A percentile compares a stretch with the other conserved stretches of the same genome.
phyloP scores from a whole-genome alignment of 1,139 yeast species.

The Diutina ranongensis region DNA sequence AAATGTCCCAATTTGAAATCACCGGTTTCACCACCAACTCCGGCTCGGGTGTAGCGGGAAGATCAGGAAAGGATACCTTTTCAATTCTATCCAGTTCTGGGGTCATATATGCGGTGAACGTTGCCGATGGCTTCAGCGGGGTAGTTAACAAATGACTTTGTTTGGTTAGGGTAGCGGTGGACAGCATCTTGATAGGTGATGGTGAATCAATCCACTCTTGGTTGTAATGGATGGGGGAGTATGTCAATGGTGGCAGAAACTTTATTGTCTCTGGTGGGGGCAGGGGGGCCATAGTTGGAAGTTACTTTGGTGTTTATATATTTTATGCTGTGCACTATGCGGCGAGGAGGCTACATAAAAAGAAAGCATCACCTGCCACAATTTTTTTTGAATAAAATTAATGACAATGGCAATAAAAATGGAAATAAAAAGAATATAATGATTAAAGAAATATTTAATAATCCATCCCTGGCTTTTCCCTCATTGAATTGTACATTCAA shows the following conservation, averaged over 20 bases:
- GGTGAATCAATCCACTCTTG: slow-evolving; percentile 6
- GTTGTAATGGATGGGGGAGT: slow-evolving; percentile 5
- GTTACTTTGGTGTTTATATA: not conserved
- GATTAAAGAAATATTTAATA: too few species aligned
- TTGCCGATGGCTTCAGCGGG: not conserved
- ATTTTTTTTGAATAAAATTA: too few species aligned
- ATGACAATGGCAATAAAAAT: not conserved
- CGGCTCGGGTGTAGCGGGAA: not conserved
- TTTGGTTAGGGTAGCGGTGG: slow-evolving; percentile 1
- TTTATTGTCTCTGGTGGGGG: not conserved
- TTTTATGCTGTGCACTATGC: not conserved
- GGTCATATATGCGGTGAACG: slow-evolving; percentile 4
- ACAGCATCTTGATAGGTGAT: slow-evolving; percentile 5
- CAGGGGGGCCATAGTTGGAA: slow-evolving; percentile 2
- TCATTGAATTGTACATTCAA: too few species aligned
- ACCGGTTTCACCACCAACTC: not conserved
- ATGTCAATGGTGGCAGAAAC: slow-evolving; percentile 2
- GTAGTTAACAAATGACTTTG: not conserved
- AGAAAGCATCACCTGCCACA: not conserved
- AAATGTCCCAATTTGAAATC: slow-evolving; percentile 23
- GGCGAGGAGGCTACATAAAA: not conserved
- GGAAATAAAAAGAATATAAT: too few species aligned
- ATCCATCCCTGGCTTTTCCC: too few species aligned
- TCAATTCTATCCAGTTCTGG: slow-evolving; percentile 3
- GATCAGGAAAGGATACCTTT: not conserved